Conservation (phyloP, 805 yeast genomes). For the Zygotorulaspora danielsina region DNA sequence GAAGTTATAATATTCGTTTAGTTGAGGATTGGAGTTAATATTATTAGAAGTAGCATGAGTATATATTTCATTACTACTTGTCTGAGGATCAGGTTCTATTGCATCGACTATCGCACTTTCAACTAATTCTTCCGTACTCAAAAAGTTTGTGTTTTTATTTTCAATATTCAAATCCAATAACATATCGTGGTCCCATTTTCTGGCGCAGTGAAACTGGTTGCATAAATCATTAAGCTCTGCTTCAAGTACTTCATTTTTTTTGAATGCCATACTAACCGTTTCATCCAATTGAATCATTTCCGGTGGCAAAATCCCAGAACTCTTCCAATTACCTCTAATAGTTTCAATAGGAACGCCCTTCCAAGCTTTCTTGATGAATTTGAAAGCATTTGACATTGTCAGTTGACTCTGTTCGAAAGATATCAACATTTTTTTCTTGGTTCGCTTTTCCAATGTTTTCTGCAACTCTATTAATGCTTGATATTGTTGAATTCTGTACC, state of each 20-base stretch:
- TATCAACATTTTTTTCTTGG: slow-evolving; percentile 20
- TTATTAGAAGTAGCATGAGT: not conserved
- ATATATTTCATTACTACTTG: slow-evolving; percentile 2
- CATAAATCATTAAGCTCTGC: slow-evolving; percentile 43
- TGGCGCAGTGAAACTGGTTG: slow-evolving; percentile 44
- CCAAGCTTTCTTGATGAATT: slow-evolving; percentile 58
- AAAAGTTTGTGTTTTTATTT: slow-evolving; percentile 42
- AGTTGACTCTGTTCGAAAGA: slow-evolving; percentile 42
- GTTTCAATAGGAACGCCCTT: slow-evolving; percentile 37
- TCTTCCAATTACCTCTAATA: slow-evolving; percentile 43
- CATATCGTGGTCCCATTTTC: slow-evolving; percentile 56
- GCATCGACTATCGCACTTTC: slow-evolving; percentile 55
- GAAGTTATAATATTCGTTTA: slow-evolving; percentile 8
- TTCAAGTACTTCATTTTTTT: slow-evolving; percentile 39
- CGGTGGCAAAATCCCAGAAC: slow-evolving; percentile 41
- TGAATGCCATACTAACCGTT: slow-evolving; percentile 32
- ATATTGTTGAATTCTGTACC: slow-evolving; percentile 57
- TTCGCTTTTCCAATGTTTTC: slow-evolving; percentile 21
- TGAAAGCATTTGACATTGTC: slow-evolving; percentile 53
- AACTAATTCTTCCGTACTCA: slow-evolving; percentile 57
- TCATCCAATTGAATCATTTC: slow-evolving; percentile 28
- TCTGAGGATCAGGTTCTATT: slow-evolving; percentile 33
- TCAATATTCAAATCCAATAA: slow-evolving; percentile 47
- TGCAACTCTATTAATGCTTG: slow-evolving; percentile 35
- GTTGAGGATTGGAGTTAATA: slow-evolving; percentile 3